A percentile compares a stretch with the other conserved stretches of the same genome.
Conservation (phyloP, 345 rosid genomes). For the Eucalyptus albens region DNA sequence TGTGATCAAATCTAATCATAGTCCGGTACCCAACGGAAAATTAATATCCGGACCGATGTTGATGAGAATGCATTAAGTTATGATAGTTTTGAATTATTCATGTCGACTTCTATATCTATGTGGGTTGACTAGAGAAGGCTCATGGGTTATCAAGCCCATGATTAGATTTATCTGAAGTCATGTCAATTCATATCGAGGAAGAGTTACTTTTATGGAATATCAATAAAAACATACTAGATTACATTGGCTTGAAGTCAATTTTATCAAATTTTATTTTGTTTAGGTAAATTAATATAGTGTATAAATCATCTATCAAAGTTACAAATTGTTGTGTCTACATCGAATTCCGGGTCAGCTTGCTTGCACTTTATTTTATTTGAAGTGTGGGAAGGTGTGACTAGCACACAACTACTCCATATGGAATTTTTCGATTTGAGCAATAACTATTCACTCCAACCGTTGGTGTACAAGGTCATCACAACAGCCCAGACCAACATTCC, state of each 20-base stretch:
- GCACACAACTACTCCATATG: not conserved
- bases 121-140: not conserved
- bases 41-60: not conserved
- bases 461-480: not conserved
- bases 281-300: not conserved
- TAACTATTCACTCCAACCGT: accelerated
- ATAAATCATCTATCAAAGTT: not conserved
- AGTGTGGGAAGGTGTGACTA: not conserved
- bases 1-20: not conserved
- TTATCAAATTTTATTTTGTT: not conserved
- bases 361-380: not conserved
- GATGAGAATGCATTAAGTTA: not conserved
- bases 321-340: not conserved
- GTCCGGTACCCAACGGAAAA: not conserved
- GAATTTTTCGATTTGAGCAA: not conserved
- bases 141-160: not conserved
- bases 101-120: not conserved
- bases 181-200: not conserved
- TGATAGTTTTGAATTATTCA: not conserved
- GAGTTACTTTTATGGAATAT: not conserved
- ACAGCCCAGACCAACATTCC: not conserved
- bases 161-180: not conserved
- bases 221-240: too few relatives aligned
- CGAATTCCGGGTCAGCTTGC: accelerated
- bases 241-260: not conserved